Base-by-base conservation (phyloP, 768 basidiomycete genomes). In the Lactarius indigo region DNA sequence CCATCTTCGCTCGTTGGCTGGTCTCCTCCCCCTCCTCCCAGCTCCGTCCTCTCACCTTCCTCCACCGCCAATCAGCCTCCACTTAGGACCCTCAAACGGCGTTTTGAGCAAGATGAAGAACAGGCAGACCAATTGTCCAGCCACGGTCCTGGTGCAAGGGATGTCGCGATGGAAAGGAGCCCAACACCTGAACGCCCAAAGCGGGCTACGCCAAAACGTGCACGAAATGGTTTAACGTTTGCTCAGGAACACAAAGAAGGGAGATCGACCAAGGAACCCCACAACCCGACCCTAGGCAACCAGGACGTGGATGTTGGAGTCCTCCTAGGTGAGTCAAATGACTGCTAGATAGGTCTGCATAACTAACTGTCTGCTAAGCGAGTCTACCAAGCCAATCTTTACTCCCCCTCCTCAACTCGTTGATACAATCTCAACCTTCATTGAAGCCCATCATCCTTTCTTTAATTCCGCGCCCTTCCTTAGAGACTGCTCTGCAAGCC, bases 131-230 rank as follows among this genome's bases (percentile, higher is more conserved):
- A 68, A 69, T 76, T 70, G 61, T 63, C 57, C 23, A 50, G 68
- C 37, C 68, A 69, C 52, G 44, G 58, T 23, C 33, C 54, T n/a
- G 77, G 70, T 55, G 72, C 74, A 31, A 76, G 83, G 65, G 91
- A 92, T 70, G 84, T 89, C 61, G 82, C 86, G 18, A 94, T 94
- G 92, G 92, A 92, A 75, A 82, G 90, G 67, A 92, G 91, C 70
- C 91, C 92, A 9, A 92, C 92, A 2, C 90, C 91, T 18, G 92
- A 94, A 75, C 82, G 89, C 54, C 85, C 84, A 41, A 91, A 87
- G 76, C 85, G 87, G 71, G 82, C 83, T 6, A 80, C 85, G 41
- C 87, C 87, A 20, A 92, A 93, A 76, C 85, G 89, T 66, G 83
- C 84, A 52, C 83, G 85, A 57, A 78, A 85, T 50, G 73, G 77